Percentiles rank a stretch among this genome's conserved stretches.
These are phyloP conservation scores for Lotmaria passim DNA, from an alignment of 208 protist species.

Conservation along the genomic window DNA sequence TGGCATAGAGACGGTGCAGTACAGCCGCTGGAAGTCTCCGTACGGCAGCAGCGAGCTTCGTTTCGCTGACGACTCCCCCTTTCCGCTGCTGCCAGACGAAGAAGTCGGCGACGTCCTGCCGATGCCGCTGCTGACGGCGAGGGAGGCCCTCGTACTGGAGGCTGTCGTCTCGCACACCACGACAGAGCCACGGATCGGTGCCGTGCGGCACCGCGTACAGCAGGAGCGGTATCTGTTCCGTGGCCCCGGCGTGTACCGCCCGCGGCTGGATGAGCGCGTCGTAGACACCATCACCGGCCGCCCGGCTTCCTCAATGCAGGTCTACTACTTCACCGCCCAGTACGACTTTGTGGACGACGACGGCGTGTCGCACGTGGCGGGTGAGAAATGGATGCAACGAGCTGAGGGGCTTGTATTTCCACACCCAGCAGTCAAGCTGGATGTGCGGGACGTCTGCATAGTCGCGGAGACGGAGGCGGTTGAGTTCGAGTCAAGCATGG, in stretches of 20 bases:
- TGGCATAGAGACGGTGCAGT: conserved; percentile 14
- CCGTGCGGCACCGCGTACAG: conserved; percentile 1
- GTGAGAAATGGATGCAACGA: conserved; percentile 89
- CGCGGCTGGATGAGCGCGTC: conserved; percentile 36
- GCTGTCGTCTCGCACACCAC: conserved; percentile 23
- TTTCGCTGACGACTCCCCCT: conserved; percentile 70
- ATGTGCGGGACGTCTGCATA: conserved; percentile 43
- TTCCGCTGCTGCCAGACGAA: conserved; percentile 91
- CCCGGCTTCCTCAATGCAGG: conserved; percentile 21
- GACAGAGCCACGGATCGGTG: background rate
- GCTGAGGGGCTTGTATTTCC: conserved; percentile 87
- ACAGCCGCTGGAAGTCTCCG: conserved; percentile 23
- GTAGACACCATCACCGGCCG: conserved; percentile 13
- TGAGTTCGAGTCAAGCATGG: conserved; percentile 40
- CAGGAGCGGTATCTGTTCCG: conserved; percentile 41
- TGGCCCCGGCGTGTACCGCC: conserved; percentile 50
- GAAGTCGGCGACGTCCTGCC: conserved; percentile 34
- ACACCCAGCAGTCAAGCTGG: conserved; percentile 20
- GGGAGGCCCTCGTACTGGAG: conserved; percentile 55
- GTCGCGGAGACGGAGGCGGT: conserved; percentile 48
- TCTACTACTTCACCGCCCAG: conserved; percentile 36
- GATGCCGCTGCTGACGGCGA: conserved; percentile 62
- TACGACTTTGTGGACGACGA: conserved; percentile 35
- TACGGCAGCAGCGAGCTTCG: conserved; percentile 85
- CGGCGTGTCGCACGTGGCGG: conserved; percentile 62